These are phyloP conservation scores for Carex scoparia DNA, from an alignment of 176 grass and related monocot genomes.

Conservation along the genomic window DNA sequence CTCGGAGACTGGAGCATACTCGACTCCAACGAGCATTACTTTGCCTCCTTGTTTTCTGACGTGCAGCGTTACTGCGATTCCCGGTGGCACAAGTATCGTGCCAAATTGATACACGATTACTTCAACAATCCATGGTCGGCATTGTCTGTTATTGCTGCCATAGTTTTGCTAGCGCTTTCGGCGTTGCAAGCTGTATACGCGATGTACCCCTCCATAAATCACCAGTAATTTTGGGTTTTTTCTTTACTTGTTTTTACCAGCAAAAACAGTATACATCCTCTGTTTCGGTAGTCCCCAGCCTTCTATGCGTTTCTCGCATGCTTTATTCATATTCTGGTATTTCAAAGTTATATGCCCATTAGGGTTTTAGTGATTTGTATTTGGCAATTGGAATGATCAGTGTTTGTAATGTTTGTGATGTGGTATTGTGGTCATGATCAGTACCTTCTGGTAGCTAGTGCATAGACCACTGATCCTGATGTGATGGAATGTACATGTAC, in stretches of 20 bases:
- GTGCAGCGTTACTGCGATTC: conserved; percentile 18
- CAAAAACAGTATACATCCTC: too few relatives aligned
- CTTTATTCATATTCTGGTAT: too few relatives aligned
- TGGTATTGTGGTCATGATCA: too few relatives aligned
- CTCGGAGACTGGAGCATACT: conserved; percentile 4
- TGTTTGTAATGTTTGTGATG: too few relatives aligned
- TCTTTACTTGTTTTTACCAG: background rate
- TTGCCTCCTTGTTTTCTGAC: background rate
- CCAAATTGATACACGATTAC: conserved; percentile 22
- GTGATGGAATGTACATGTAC: too few relatives aligned
- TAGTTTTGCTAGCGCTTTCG: background rate
- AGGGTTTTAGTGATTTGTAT: too few relatives aligned
- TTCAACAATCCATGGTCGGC: conserved; percentile 25
- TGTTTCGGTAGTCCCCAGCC: too few relatives aligned
- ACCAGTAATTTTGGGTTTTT: background rate
- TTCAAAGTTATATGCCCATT: too few relatives aligned
- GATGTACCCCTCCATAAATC: conserved; percentile 1
- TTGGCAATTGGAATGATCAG: too few relatives aligned
- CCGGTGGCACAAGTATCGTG: background rate
- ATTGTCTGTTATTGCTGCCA: conserved; percentile 16
- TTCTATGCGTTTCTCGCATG: too few relatives aligned
- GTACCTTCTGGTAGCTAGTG: too few relatives aligned
- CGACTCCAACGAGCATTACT: conserved; percentile 7
- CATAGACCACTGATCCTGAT: too few relatives aligned
- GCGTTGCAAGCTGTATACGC: conserved; percentile 11